phyloP scores from a whole-genome alignment of 164 flowering plant genomes.

The Malania oleifera region DNA sequence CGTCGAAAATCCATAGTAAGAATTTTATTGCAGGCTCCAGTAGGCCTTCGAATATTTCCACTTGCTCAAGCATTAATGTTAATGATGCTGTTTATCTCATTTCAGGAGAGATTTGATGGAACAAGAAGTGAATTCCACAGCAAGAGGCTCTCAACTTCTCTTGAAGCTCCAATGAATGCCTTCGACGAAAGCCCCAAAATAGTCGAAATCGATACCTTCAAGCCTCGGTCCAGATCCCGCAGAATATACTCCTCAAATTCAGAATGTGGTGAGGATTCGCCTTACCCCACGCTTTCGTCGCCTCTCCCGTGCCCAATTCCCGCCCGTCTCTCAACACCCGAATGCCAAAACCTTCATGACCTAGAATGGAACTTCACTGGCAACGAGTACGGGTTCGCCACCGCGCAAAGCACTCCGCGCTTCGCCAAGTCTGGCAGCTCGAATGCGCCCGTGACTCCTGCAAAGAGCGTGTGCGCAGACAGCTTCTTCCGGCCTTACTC shows the following conservation, averaged over 20 bases:
- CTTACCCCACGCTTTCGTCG: slow-evolving; percentile 38
- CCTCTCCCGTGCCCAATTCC: slow-evolving; percentile 55
- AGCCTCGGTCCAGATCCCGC: slow-evolving; percentile 53
- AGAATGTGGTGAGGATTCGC: slow-evolving; percentile 42
- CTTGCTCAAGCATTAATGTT: background rate
- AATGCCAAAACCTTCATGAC: slow-evolving; percentile 33
- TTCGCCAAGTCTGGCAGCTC: slow-evolving; percentile 26
- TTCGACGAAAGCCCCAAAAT: slow-evolving; percentile 76
- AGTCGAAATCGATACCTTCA: slow-evolving; percentile 74
- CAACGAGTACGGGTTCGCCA: slow-evolving; percentile 60
- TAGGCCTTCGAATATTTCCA: background rate
- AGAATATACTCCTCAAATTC: slow-evolving; percentile 35
- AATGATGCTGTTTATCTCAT: background rate
- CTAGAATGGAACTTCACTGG: slow-evolving; percentile 55
- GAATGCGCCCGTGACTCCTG: slow-evolving; percentile 46
- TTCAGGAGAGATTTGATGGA: slow-evolving; percentile 47
- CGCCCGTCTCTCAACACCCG: slow-evolving; percentile 46
- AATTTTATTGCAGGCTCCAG: background rate
- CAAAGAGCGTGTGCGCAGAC: slow-evolving; percentile 65
- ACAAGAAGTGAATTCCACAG: slow-evolving; percentile 45
- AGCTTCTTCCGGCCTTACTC: slow-evolving; percentile 35
- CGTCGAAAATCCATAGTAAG: slow-evolving; percentile 43
- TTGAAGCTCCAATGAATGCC: slow-evolving; percentile 25
- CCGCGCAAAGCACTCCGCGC: slow-evolving; percentile 83
- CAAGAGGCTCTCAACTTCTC: slow-evolving; percentile 38